Evolutionary conservation across 2,329 filamentous ascomycete genomes (phyloP).

Genomic region (Alternaria alternata): DNA sequence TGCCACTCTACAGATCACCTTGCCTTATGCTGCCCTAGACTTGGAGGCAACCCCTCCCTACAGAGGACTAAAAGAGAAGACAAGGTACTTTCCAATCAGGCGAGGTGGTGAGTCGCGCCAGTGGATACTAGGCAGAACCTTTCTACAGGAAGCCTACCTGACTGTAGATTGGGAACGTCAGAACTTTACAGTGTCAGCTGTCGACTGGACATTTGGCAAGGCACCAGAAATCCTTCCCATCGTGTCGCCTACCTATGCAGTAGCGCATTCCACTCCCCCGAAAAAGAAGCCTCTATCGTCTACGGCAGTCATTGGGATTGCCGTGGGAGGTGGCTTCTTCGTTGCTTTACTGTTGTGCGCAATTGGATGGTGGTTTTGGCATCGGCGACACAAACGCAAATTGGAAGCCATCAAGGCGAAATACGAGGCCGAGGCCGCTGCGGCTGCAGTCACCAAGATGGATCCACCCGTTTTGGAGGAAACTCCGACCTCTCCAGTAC

Average conservation of each 20-base stretch:
- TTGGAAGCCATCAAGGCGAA: slow-evolving; percentile 33
- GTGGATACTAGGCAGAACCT: slow-evolving; percentile 71
- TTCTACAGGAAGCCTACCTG: slow-evolving; percentile 72
- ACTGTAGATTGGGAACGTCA: slow-evolving; percentile 59
- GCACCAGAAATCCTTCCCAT: slow-evolving; percentile 44
- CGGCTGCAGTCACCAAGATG: slow-evolving; percentile 32
- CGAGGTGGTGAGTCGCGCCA: slow-evolving; percentile 62
- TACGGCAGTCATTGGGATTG: slow-evolving; percentile 56
- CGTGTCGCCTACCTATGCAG: slow-evolving; percentile 37
- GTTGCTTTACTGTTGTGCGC: slow-evolving; percentile 42
- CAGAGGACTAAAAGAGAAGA: slow-evolving; percentile 66
- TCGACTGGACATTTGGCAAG: slow-evolving; percentile 42
- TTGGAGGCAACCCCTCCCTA: slow-evolving; percentile 57
- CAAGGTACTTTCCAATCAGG: slow-evolving; percentile 72
- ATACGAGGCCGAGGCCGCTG: slow-evolving; percentile 33
- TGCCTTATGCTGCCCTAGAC: slow-evolving; percentile 62
- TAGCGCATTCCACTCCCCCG: background rate
- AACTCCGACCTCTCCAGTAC: slow-evolving; percentile 29
- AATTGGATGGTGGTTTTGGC: slow-evolving; percentile 48
- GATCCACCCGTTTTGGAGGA: slow-evolving; percentile 32
- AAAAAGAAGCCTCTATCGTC: slow-evolving; percentile 26
- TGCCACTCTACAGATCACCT: slow-evolving; percentile 53
- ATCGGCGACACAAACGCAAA: slow-evolving; percentile 33
- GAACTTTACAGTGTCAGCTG: slow-evolving; percentile 57
- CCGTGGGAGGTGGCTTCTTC: slow-evolving; percentile 50